phyloP scores from a whole-genome alignment of 768 basidiomycete species.

The Boletus reticulatus region DNA sequence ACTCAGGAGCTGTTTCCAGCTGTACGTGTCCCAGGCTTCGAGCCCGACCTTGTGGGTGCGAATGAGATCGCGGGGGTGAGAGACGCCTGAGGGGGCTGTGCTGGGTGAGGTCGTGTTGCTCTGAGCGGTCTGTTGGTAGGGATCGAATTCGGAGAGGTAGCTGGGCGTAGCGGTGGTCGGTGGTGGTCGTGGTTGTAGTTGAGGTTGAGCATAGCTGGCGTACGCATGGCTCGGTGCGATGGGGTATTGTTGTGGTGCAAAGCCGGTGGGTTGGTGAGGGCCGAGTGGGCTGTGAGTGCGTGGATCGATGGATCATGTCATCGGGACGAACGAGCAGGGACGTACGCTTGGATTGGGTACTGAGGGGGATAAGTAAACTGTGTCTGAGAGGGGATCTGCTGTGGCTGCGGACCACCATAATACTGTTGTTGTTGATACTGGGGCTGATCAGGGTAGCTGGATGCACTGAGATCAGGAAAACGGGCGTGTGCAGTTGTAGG shows the following conservation, averaged over 20 bases:
- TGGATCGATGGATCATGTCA: not conserved
- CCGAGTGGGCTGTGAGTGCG: not conserved
- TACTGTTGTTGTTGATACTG: slow-evolving; percentile 39
- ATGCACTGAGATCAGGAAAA: slow-evolving; percentile 59
- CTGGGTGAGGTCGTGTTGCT: not conserved
- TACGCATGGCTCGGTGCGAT: slow-evolving; percentile 22
- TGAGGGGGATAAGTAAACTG: slow-evolving; percentile 27
- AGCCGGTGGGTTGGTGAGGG: slow-evolving; percentile 47
- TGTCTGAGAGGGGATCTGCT: slow-evolving; percentile 15
- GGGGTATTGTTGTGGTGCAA: slow-evolving; percentile 48
- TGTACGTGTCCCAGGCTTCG: slow-evolving; percentile 65
- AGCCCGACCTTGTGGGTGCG: slow-evolving; percentile 63
- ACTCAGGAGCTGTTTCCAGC: slow-evolving; percentile 69
- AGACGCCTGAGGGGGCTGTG: slow-evolving; percentile 29
- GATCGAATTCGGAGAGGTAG: slow-evolving; percentile 41
- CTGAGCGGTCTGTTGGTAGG: slow-evolving; percentile 20
- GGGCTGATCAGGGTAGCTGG: slow-evolving; percentile 23
- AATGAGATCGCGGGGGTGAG: slow-evolving; percentile 70
- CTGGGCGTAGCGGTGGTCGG: slow-evolving; percentile 12
- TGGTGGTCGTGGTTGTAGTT: slow-evolving; percentile 6
- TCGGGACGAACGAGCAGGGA: not conserved
- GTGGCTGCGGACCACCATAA: slow-evolving; percentile 8
- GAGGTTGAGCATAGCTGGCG: not conserved
- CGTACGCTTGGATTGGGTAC: slow-evolving; percentile 22
- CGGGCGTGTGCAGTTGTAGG: slow-evolving; percentile 48